phyloP scores from a whole-genome alignment of 345 rosid genomes.

The Fremontodendron californicum region DNA sequence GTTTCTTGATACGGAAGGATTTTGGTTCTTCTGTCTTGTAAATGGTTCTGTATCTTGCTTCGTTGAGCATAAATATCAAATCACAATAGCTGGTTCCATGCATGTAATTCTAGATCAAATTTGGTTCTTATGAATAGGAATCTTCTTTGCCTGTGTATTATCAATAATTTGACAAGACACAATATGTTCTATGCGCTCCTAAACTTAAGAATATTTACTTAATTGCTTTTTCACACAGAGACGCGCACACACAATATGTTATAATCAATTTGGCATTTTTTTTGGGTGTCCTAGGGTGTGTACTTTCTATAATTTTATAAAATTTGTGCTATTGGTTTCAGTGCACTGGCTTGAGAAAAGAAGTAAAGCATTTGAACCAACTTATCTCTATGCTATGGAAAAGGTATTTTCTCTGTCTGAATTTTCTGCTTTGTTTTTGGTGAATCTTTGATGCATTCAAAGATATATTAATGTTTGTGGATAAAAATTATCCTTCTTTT shows the following conservation, averaged over 20 bases:
- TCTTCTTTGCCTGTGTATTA: not conserved
- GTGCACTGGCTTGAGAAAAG: slow-evolving; percentile 79
- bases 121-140: not conserved
- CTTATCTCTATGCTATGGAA: slow-evolving; percentile 84
- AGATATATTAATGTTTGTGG: not conserved
- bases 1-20: not conserved
- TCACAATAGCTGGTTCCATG: not conserved
- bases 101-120: not conserved
- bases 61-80: not conserved
- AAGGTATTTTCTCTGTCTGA: slow-evolving; percentile 48
- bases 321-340: slow-evolving; percentile 35
- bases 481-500: not conserved
- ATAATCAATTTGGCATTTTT: not conserved
- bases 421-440: not conserved
- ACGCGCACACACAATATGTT: not conserved
- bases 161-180: not conserved
- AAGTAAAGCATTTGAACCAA: slow-evolving; percentile 83
- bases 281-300: not conserved
- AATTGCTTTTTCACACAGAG: not conserved
- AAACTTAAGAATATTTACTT: not conserved
- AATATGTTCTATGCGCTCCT: not conserved
- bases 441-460: slow-evolving; percentile 3
- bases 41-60: not conserved
- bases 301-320: not conserved
- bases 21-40: not conserved